Percentiles rank a stretch among this genome's conserved stretches.
Conservation (phyloP, 2,329 filamentous ascomycete species). For the Lasiodiplodia hormozganensis region DNA sequence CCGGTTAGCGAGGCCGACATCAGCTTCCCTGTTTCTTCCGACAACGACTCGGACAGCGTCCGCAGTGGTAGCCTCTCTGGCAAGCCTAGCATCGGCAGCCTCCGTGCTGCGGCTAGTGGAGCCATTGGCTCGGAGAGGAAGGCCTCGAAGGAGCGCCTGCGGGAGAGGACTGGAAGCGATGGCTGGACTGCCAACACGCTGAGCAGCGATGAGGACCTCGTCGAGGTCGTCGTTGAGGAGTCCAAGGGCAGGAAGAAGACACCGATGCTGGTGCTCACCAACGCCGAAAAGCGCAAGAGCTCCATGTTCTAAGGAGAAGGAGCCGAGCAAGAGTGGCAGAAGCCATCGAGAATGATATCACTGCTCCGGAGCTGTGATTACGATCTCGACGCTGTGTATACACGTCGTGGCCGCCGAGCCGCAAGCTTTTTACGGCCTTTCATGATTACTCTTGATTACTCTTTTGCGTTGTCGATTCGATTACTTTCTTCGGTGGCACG, state of each 20-base stretch:
- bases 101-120: slow-evolving; percentile 78
- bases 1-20: slow-evolving; percentile 84
- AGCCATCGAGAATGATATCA: slow-evolving; percentile 31
- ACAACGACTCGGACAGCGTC: slow-evolving; percentile 67
- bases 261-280: slow-evolving; percentile 85
- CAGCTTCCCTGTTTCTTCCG: slow-evolving; percentile 70
- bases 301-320: slow-evolving; percentile 59
- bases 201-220: slow-evolving; percentile 67
- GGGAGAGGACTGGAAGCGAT: slow-evolving; percentile 42
- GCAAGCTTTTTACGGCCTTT: slow-evolving; percentile 44
- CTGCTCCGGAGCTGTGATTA: slow-evolving; percentile 28
- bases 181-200: slow-evolving; percentile 67
- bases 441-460: slow-evolving; percentile 44
- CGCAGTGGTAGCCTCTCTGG: slow-evolving; percentile 84
- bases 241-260: slow-evolving; percentile 76
- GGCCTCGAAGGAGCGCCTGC: slow-evolving; percentile 50
- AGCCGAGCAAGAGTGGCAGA: slow-evolving; percentile 32
- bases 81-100: slow-evolving; percentile 74
- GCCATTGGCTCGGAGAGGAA: slow-evolving; percentile 90
- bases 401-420: slow-evolving; percentile 35
- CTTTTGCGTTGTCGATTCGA: slow-evolving; percentile 37
- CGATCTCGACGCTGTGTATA: slow-evolving; percentile 44
- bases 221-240: slow-evolving; percentile 60
- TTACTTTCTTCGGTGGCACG: slow-evolving; percentile 12
- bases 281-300: slow-evolving; percentile 88